Evolutionary conservation across 2,329 filamentous ascomycete genomes (phyloP).

Genomic region (Penicillium frequentans): DNA sequence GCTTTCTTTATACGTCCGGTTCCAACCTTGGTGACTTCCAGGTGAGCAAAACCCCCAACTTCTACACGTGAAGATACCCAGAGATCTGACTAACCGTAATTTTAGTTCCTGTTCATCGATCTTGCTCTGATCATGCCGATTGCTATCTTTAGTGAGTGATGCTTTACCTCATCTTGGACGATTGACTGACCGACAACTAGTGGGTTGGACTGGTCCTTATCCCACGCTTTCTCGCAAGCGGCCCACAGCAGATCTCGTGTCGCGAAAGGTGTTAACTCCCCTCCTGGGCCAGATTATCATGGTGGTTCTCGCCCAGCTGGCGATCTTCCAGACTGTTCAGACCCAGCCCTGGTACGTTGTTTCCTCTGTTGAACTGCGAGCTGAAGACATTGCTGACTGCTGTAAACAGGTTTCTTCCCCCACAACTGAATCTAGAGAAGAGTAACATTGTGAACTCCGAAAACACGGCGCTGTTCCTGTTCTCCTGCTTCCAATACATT

Average conservation of each 20-base stretch:
- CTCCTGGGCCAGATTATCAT: conserved; percentile 85
- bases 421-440: conserved; percentile 72
- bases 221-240: conserved; percentile 75
- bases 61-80: not conserved
- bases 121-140: conserved; percentile 89
- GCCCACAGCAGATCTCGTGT: conserved; percentile 89
- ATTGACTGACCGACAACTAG: conserved; percentile 35
- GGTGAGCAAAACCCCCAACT: conserved; percentile 37
- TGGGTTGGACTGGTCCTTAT: conserved; percentile 94
- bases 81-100: conserved; percentile 5
- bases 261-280: conserved; percentile 85
- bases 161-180: not conserved
- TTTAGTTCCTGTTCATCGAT: conserved; percentile 87
- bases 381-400: conserved; percentile 16
- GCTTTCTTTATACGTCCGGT: conserved; percentile 89
- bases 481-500: conserved; percentile 94
- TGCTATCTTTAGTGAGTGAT: conserved; percentile 77
- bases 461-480: conserved; percentile 85
- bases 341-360: conserved; percentile 69
- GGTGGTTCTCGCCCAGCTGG: conserved; percentile 73
- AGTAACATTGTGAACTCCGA: conserved; percentile 89
- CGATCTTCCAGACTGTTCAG: conserved; percentile 72
- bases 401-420: conserved; percentile 68
- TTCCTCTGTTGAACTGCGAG: not conserved
- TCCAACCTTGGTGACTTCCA: conserved; percentile 97